These are phyloP conservation scores for Sechiopsis laciniata DNA, from an alignment of 306 rosid species.

Conservation along the genomic window DNA sequence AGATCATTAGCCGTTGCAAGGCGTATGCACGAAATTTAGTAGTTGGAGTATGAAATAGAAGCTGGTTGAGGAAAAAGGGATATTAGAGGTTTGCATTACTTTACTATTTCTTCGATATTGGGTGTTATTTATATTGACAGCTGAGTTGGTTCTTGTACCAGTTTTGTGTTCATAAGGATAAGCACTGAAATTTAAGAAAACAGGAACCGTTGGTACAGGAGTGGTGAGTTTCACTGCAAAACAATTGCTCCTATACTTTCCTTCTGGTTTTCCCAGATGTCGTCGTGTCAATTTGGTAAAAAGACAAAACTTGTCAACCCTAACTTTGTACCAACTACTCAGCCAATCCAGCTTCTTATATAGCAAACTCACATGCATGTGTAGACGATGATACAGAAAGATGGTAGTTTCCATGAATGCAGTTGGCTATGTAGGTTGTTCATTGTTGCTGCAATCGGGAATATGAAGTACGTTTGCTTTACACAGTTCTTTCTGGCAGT, in stretches of 20 bases:
- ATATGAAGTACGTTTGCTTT: not conserved
- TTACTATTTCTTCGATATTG: not conserved
- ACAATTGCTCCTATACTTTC: not conserved
- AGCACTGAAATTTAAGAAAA: not conserved
- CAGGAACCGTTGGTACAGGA: not conserved
- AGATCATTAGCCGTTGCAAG: slow-evolving; percentile 27
- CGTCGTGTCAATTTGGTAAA: not conserved
- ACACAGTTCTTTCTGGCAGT: not conserved
- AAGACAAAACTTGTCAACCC: not conserved
- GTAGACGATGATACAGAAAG: not conserved
- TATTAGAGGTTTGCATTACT: slow-evolving; percentile 35
- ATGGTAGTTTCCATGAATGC: not conserved
- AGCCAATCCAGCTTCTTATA: slow-evolving; percentile 1
- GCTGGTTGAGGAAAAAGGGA: slow-evolving; percentile 21
- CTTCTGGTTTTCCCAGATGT: not conserved
- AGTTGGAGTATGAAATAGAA: slow-evolving; percentile 19
- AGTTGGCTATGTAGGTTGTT: too few relatives aligned
- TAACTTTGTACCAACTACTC: slow-evolving; percentile 3
- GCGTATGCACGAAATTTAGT: slow-evolving; percentile 33
- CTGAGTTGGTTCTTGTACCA: not conserved
- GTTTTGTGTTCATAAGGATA: not conserved
- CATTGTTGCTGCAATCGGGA: not conserved
- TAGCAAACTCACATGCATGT: not conserved
- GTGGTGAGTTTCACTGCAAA: slow-evolving; percentile 12
- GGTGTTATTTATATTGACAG: not conserved